Evolutionary conservation across 192 early-diverging fungal genomes (phyloP).

Genomic region (Physocladia obscura): DNA sequence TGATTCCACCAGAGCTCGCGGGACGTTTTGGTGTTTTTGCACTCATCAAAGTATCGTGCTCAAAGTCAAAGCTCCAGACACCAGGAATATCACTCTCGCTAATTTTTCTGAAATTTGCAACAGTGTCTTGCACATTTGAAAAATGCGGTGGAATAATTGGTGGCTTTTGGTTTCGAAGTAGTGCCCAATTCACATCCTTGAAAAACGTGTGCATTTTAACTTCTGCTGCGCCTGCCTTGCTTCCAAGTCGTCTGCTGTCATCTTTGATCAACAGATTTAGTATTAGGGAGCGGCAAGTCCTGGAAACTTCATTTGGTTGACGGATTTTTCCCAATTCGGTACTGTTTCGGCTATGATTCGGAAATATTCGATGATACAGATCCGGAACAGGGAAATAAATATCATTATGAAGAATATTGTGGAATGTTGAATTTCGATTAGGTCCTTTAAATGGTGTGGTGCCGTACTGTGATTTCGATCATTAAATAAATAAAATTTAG

Average conservation of each 20-base stretch:
- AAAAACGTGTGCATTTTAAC: constrained; percentile 92
- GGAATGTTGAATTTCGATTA: constrained; percentile 85
- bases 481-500: constrained; percentile 16
- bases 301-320: constrained; percentile 47
- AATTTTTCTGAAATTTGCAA: constrained; percentile 20
- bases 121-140: constrained; percentile 4
- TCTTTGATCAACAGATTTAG: constrained; percentile 85
- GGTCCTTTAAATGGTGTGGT: constrained; percentile 96
- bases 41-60: constrained; percentile 9
- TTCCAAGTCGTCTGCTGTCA: constrained; percentile 84
- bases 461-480: constrained; percentile 58
- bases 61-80: constrained; percentile 19
- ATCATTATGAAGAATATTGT: constrained; percentile 79
- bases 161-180: constrained; percentile 79
- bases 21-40: too few relatives aligned
- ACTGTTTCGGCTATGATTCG: constrained; percentile 9
- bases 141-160: constrained; percentile 45
- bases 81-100: background rate
- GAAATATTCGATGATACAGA: constrained; percentile 11
- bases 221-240: constrained; percentile 85
- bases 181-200: constrained; percentile 87
- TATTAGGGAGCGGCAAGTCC: constrained; percentile 71
- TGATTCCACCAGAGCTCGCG: background rate
- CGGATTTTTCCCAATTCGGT: background rate
- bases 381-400: constrained; percentile 66